Evolutionary conservation across 768 basidiomycete genomes (phyloP), one percentile per base, ranked within the genome.

Genomic region (Galerina marginata): DNA sequence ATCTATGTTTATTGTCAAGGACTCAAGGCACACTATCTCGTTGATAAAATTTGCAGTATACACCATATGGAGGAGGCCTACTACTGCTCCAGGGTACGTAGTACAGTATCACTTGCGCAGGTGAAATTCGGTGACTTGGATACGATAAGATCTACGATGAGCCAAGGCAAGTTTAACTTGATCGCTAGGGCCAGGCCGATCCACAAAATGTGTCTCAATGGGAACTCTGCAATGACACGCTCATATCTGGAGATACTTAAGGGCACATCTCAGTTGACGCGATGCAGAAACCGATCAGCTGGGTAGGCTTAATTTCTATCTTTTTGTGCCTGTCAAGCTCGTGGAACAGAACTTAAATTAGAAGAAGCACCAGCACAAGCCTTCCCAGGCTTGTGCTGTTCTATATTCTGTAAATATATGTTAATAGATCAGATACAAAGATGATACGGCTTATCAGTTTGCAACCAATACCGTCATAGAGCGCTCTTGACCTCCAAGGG

Each of bases 61-160:
- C 60, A 47, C 67, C 69, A 68, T 60, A 69, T 67, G 67, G 68
- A 62, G 60, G 61, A 53, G 29, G 1, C 7, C 29, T 59, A 56
- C 23, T 23, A 56, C 42, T 47, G 23, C 51, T 53, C 42, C 53
- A 47, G 51, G 55, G 54, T 47, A 57, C 46, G 56, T 50, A 63
- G 56, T 54, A 46, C 55, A 55, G 60, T 47, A 65, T 60, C 40
- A 62, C 61, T 58, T 56, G 65, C 53, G 49, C 55, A 64, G 62
- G 56, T 51, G 58, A 62, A 60, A 59, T 61, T 62, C 64, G 67
- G 62, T 63, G 61, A 65, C 70, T 65, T 75, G 69, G 72, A 73
- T 69, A 73, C 72, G 58, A 54, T 66, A 64, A 59, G 71, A 72
- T 72, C 67, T 70, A 66, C 63, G 63, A 70, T 68, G 58, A 26